A percentile compares a stretch with the other conserved stretches of the same genome.
phyloP scores from a whole-genome alignment of 768 basidiomycete species.

The Leccinum sublutescens region DNA sequence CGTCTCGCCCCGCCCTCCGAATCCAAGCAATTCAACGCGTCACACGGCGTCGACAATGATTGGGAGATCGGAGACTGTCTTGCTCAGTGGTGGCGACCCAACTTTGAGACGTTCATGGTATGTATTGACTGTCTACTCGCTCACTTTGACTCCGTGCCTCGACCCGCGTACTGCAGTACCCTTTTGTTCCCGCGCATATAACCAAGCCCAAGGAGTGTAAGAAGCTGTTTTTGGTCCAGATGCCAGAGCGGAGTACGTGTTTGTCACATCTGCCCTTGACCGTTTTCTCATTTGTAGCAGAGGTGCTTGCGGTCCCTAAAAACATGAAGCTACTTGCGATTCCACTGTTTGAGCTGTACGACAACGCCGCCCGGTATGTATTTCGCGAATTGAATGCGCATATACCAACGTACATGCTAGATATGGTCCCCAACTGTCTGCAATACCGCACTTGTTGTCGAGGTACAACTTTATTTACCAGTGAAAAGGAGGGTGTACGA shows the following conservation, averaged over 20 bases:
- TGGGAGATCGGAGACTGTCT: slow-evolving; percentile 97
- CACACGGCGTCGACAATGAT: slow-evolving; percentile 78
- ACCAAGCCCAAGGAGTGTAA: slow-evolving; percentile 99
- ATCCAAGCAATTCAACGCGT: slow-evolving; percentile 71
- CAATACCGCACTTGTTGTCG: slow-evolving; percentile 89
- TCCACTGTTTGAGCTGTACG: slow-evolving; percentile 95
- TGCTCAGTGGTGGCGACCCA: slow-evolving; percentile 98
- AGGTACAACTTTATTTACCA: slow-evolving; percentile 84
- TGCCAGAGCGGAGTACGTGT: slow-evolving; percentile 87
- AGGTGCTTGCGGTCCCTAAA: slow-evolving; percentile 93
- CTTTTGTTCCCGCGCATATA: slow-evolving; percentile 92
- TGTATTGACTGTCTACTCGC: slow-evolving; percentile 28
- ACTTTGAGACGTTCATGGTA: slow-evolving; percentile 99
- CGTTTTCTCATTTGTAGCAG: slow-evolving; percentile 38
- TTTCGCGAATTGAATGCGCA: neutral
- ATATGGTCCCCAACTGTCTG: slow-evolving; percentile 92
- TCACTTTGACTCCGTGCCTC: neutral
- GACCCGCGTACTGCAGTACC: slow-evolving; percentile 56
- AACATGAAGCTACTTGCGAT: slow-evolving; percentile 99
- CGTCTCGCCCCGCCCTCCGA: slow-evolving; percentile 79
- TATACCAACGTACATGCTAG: slow-evolving; percentile 29
- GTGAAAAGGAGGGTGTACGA: slow-evolving; percentile 25
- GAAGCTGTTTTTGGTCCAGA: slow-evolving; percentile 91
- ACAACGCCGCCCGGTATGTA: slow-evolving; percentile 84
- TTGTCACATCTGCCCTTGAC: neutral